Percentiles rank a stretch among this genome's conserved stretches.
phyloP scores from a whole-genome alignment of 1,139 yeast species.

The Nakaseomyces uthaithaninus region DNA sequence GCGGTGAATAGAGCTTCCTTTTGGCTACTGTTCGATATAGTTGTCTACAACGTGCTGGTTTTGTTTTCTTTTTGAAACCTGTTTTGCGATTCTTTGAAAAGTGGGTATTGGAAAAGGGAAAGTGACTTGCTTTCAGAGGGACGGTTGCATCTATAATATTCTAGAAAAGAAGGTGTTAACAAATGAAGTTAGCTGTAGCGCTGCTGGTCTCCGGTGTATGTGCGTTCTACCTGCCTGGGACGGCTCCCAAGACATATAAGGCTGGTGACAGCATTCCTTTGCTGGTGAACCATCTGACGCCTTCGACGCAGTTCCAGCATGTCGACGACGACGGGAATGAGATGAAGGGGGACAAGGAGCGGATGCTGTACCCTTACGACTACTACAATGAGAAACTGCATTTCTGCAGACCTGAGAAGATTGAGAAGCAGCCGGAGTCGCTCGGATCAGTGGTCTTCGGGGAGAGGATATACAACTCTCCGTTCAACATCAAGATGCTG shows the following conservation, averaged over 20 bases:
- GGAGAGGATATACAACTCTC: conserved; percentile 89
- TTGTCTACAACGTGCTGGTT: too few relatives aligned
- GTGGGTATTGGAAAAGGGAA: too few relatives aligned
- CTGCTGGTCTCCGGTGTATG: conserved; percentile 11
- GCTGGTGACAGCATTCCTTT: conserved; percentile 67
- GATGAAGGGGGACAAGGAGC: conserved; percentile 36
- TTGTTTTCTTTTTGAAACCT: too few relatives aligned
- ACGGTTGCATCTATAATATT: too few relatives aligned
- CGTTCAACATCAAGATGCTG: conserved; percentile 73
- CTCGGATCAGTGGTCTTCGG: conserved; percentile 92
- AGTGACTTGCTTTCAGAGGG: too few relatives aligned
- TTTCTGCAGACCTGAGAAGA: conserved; percentile 64
- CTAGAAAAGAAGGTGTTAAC: too few relatives aligned
- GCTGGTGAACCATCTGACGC: conserved; percentile 83
- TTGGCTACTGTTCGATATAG: too few relatives aligned
- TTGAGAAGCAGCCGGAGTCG: conserved; percentile 72
- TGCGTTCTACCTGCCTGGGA: conserved; percentile 89
- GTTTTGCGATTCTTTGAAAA: too few relatives aligned
- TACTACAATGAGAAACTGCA: conserved; percentile 79
- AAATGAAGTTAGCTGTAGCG: not conserved
- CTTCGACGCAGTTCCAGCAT: conserved; percentile 47
- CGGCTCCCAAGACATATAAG: conserved; percentile 82
- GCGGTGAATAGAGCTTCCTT: too few relatives aligned
- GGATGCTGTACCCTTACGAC: conserved; percentile 67
- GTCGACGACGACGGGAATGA: conserved; percentile 31